These are phyloP conservation scores for Liriodendron chinense DNA, from an alignment of 164 flowering plant genomes.

Conservation along the genomic window DNA sequence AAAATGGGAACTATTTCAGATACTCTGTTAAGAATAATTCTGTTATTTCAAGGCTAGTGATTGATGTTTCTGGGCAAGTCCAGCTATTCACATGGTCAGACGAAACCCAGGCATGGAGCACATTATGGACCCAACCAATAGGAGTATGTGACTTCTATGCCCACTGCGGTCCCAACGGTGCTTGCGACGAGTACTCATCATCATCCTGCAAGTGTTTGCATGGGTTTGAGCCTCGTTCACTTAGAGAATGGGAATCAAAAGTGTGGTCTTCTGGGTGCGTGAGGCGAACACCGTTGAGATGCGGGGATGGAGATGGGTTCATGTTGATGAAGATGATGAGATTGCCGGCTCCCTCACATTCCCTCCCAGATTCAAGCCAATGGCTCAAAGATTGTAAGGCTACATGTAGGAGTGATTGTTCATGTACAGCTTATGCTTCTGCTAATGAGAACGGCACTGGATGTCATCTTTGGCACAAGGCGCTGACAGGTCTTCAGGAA, in stretches of 20 bases:
- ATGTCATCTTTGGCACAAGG: slow-evolving; percentile 4
- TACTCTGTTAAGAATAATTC: no score
- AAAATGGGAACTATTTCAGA: no score
- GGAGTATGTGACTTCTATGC: neutral
- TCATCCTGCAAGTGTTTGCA: slow-evolving; percentile 32
- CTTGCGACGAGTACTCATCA: neutral
- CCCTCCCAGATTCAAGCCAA: neutral
- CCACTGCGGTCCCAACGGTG: neutral
- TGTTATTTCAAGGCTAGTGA: no score
- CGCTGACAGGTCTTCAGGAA: neutral
- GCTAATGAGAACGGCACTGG: neutral
- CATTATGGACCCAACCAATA: neutral
- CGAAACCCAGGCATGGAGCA: neutral
- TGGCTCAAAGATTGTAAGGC: neutral
- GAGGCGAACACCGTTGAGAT: neutral
- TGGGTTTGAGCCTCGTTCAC: slow-evolving; percentile 33
- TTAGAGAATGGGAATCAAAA: slow-evolving; percentile 10
- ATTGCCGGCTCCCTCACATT: slow-evolving; percentile 25
- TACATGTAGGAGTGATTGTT: neutral
- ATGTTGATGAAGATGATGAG: slow-evolving; percentile 14
- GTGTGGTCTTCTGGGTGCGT: slow-evolving; percentile 17
- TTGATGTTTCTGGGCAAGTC: no score
- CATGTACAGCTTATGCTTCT: slow-evolving; percentile 10
- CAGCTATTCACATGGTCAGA: neutral
- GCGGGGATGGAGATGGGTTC: slow-evolving; percentile 6